phyloP scores from a whole-genome alignment of 2,329 filamentous ascomycete species.

The Colletotrichum shisoi region DNA sequence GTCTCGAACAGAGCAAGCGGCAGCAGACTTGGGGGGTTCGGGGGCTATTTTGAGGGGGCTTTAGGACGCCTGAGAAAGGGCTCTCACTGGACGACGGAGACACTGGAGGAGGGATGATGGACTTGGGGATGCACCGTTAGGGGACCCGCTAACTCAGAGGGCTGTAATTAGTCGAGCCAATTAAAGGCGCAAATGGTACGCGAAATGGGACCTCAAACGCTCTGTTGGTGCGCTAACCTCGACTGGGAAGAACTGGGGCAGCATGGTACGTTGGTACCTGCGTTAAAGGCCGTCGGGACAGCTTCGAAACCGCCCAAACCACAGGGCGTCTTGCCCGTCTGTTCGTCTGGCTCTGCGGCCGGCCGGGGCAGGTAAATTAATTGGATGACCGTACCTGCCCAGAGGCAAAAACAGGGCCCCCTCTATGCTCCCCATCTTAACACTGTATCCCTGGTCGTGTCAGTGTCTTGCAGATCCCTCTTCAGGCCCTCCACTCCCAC shows the following conservation, averaged over 20 bases:
- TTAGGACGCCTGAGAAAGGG: neutral
- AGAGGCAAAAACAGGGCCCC: neutral
- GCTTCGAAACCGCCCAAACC: conserved; percentile 35
- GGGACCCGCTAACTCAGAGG: neutral
- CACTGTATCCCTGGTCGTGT: conserved; percentile 15
- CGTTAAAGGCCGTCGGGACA: conserved; percentile 22
- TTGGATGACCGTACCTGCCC: conserved; percentile 17
- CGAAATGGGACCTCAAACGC: conserved; percentile 36
- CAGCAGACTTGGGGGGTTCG: conserved; percentile 4
- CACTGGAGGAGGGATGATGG: neutral
- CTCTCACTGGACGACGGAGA: neutral
- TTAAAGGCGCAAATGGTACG: neutral
- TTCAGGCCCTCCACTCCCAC: conserved; percentile 36
- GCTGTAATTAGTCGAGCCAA: conserved; percentile 5
- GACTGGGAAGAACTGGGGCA: neutral
- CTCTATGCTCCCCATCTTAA: conserved; percentile 15
- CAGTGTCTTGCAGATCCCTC: conserved; percentile 31
- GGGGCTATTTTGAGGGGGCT: neutral
- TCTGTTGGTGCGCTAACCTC: conserved; percentile 30
- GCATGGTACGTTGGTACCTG: conserved; percentile 22
- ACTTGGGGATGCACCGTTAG: neutral
- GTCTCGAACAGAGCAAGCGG: conserved; percentile 25
- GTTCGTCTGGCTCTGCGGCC: conserved; percentile 9
- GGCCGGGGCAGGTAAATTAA: conserved; percentile 16
- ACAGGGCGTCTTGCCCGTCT: conserved; percentile 3